These are phyloP conservation scores for Scutellaria baicalensis DNA, from an alignment of 257 asterid species.

Conservation along the genomic window DNA sequence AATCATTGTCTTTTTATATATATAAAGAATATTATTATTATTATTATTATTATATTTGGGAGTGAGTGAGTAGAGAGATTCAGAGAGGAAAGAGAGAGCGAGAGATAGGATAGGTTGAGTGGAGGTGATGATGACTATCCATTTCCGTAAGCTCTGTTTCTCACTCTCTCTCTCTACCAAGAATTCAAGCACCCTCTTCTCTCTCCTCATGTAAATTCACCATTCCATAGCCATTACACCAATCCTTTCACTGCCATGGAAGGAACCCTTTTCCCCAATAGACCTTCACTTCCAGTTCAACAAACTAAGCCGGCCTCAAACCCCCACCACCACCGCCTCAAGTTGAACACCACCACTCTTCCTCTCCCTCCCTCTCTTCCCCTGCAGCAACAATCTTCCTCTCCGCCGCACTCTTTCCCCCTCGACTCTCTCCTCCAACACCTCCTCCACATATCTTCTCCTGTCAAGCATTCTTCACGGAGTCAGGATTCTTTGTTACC, in stretches of 20 bases:
- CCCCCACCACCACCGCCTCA: slow-evolving; percentile 40
- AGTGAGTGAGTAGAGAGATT: not conserved
- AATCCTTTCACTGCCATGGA: slow-evolving; percentile 50
- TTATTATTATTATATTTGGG: too few relatives aligned
- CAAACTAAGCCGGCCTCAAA: slow-evolving; percentile 46
- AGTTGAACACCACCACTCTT: slow-evolving; percentile 43
- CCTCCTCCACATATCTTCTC: slow-evolving; percentile 61
- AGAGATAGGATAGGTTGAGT: slow-evolving; percentile 8
- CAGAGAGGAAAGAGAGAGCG: not conserved
- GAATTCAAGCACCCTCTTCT: not conserved
- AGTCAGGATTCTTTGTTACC: slow-evolving; percentile 30
- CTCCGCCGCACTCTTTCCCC: slow-evolving; percentile 47
- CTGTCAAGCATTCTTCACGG: slow-evolving; percentile 33
- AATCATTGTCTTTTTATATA: too few relatives aligned
- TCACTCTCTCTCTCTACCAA: slow-evolving; percentile 3
- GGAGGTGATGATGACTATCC: not conserved
- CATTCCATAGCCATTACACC: not conserved
- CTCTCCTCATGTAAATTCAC: not conserved
- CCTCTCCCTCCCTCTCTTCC: slow-evolving; percentile 66
- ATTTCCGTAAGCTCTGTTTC: not conserved
- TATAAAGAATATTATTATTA: too few relatives aligned
- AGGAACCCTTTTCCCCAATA: slow-evolving; percentile 67
- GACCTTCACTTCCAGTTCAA: slow-evolving; percentile 63
- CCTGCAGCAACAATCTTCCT: slow-evolving; percentile 27
- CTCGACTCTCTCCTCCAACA: slow-evolving; percentile 80